A percentile compares a stretch with the other conserved stretches of the same genome.
These are phyloP conservation scores for Colletotrichum costaricense DNA, from an alignment of 2,329 filamentous ascomycete species.

Conservation along the genomic window DNA sequence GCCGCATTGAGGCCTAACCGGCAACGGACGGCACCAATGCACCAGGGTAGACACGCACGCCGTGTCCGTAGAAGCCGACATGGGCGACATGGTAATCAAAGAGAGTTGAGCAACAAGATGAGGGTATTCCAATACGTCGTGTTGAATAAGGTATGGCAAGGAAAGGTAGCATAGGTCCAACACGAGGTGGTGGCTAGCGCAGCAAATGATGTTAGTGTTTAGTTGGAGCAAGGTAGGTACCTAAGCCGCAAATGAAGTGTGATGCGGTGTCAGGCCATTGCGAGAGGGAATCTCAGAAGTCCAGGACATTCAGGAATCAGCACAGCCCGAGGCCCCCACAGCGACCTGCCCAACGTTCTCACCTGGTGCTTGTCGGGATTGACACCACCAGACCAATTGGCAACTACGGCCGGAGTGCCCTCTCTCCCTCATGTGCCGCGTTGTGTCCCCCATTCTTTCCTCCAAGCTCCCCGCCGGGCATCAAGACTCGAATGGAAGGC, in stretches of 20 bases:
- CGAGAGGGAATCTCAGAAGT: not conserved
- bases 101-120: not conserved
- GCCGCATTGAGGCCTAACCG: not conserved
- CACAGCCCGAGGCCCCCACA: constrained; percentile 11
- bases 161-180: not conserved
- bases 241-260: not conserved
- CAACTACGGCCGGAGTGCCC: not conserved
- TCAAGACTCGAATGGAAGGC: not conserved
- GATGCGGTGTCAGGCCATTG: not conserved
- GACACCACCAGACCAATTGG: not conserved
- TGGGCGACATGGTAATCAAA: not conserved
- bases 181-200: not conserved
- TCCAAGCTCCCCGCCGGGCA: too few species aligned
- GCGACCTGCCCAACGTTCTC: not conserved
- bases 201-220: not conserved
- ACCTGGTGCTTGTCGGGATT: not conserved
- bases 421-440: not conserved
- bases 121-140: not conserved
- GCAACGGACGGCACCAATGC: not conserved
- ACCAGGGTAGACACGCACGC: not conserved
- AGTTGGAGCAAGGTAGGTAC: too few species aligned
- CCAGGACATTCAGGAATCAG: not conserved
- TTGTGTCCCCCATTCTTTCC: not conserved
- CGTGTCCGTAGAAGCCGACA: not conserved
- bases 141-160: not conserved